Evolutionary conservation across 768 basidiomycete species (phyloP).

Genomic region (Epithele typhae): DNA sequence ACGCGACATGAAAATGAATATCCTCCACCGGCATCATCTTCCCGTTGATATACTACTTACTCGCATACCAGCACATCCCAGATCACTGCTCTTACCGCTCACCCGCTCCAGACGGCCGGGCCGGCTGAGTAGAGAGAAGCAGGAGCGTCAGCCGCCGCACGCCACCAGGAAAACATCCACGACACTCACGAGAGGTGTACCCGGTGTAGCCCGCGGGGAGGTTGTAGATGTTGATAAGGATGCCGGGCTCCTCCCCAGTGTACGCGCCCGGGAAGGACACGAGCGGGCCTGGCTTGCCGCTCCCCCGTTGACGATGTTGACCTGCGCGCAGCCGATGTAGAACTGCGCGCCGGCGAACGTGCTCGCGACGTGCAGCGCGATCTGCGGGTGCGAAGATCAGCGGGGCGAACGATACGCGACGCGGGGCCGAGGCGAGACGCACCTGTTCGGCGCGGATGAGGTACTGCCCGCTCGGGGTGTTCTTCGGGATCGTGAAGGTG

Average conservation of each 20-base stretch:
- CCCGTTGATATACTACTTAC: too few relatives aligned
- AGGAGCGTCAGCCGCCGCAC: not conserved
- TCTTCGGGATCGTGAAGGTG: conserved; percentile 42
- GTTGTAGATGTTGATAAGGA: conserved; percentile 29
- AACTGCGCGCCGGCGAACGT: conserved; percentile 44
- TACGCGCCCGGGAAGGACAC: conserved; percentile 34
- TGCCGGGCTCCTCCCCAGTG: conserved; percentile 27
- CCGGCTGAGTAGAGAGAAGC: conserved; percentile 11
- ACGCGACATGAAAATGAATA: too few relatives aligned
- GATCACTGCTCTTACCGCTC: conserved; percentile 1
- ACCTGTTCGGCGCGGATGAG: conserved; percentile 48
- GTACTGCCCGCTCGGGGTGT: conserved; percentile 44
- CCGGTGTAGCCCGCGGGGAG: conserved; percentile 22
- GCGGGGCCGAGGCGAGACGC: conserved; percentile 24
- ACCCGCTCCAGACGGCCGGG: conserved; percentile 24
- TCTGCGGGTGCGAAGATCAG: not conserved
- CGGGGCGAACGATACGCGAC: not conserved
- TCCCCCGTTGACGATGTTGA: conserved; percentile 29
- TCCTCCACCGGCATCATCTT: too few relatives aligned
- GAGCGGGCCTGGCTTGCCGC: conserved; percentile 23
- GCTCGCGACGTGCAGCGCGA: conserved; percentile 41
- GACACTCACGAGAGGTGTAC: conserved; percentile 19
- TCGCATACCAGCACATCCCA: too few relatives aligned
- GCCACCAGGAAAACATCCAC: not conserved
- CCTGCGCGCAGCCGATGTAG: conserved; percentile 24